These are phyloP conservation scores for Deinandra increscens DNA, from an alignment of 129 eudicot genomes.

Conservation along the genomic window DNA sequence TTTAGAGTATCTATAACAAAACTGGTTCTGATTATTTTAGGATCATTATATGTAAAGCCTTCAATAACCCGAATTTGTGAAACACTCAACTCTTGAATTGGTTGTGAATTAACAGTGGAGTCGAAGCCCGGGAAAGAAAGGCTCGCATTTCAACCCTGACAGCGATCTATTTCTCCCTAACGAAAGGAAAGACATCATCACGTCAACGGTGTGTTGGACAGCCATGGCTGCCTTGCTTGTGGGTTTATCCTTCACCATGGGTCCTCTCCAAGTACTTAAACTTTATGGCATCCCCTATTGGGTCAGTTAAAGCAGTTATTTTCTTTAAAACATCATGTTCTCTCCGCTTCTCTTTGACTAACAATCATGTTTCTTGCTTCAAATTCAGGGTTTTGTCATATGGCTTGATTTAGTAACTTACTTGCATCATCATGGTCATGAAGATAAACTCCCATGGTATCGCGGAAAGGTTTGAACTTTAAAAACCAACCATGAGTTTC, in stretches of 20 bases:
- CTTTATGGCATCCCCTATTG: conserved; percentile 89
- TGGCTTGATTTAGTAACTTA: conserved; percentile 92
- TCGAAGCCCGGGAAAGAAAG: conserved; percentile 89
- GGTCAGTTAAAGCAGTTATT: conserved; percentile 44
- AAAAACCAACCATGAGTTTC: conserved; percentile 17
- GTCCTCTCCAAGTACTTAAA: conserved; percentile 78
- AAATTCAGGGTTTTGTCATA: conserved; percentile 63
- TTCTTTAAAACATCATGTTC: not conserved
- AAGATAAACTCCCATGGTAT: conserved; percentile 94
- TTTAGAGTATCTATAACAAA: not conserved
- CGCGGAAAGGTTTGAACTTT: conserved; percentile 70
- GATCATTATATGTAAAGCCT: not conserved
- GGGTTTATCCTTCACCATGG: conserved; percentile 69
- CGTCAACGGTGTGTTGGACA: conserved; percentile 85
- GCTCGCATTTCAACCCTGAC: conserved; percentile 82
- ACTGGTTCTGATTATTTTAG: not conserved
- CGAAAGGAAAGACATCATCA: conserved; percentile 71
- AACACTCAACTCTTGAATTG: not conserved
- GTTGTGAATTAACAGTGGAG: conserved; percentile 57
- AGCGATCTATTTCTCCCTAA: conserved; percentile 78
- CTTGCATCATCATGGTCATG: conserved; percentile 95
- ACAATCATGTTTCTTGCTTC: conserved; percentile 25
- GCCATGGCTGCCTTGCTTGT: conserved; percentile 84
- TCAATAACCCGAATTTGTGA: not conserved
- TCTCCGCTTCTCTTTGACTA: not conserved